These are phyloP conservation scores for Aspergillus saccharolyticus DNA, from an alignment of 495 filamentous ascomycete species.

Conservation along the genomic window DNA sequence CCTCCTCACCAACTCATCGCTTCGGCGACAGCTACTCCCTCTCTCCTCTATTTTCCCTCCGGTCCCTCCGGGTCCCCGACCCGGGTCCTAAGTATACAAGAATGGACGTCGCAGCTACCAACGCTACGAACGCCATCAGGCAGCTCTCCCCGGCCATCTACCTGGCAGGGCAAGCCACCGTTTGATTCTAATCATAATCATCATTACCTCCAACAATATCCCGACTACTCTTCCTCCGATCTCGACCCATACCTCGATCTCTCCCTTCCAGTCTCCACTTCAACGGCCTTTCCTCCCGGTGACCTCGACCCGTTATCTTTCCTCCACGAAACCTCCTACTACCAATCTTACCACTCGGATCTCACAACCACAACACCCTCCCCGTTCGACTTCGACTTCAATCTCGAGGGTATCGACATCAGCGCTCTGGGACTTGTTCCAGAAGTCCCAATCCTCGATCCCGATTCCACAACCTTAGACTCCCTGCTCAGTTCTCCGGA, in stretches of 20 bases:
- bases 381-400: background rate
- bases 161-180: background rate
- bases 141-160: constrained; percentile 1
- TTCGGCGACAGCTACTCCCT: constrained; percentile 1
- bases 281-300: constrained; percentile 14
- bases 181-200: constrained; percentile 9
- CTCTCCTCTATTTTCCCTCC: constrained; percentile 5
- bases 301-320: constrained; percentile 5
- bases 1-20: background rate
- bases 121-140: constrained; percentile 9
- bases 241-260: constrained; percentile 1
- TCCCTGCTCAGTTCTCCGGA: constrained; percentile 10
- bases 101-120: constrained; percentile 12
- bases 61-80: constrained; percentile 14
- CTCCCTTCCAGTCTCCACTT: constrained; percentile 1
- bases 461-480: constrained; percentile 11
- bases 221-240: background rate
- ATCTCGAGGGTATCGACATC: background rate
- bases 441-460: background rate
- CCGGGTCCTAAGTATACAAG: constrained; percentile 17
- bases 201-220: background rate
- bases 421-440: background rate
- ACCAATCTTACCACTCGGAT: constrained; percentile 7
- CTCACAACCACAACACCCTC: background rate
- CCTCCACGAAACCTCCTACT: background rate